Evolutionary conservation across 2,329 filamentous ascomycete species (phyloP), one percentile per base, ranked within the genome.

Genomic region (Boeremia exigua): DNA sequence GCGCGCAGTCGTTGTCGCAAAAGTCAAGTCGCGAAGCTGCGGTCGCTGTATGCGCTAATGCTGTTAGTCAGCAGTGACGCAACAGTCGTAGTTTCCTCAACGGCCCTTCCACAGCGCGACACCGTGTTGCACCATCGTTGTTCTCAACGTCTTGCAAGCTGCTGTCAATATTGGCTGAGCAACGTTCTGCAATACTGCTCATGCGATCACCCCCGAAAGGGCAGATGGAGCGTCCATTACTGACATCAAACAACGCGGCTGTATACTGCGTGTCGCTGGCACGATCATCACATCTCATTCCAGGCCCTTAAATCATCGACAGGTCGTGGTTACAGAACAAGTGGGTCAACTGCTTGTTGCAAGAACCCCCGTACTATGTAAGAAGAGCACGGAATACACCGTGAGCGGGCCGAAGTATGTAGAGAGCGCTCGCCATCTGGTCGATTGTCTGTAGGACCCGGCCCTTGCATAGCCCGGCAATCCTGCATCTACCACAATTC

Each of bases 21-120:
- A 54, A 33, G 38, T 36, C 29, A 50, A 28, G 47, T 48, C 43
- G 42, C 47, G 47, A 56, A 32, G 53, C 53, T 43, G 42, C 43
- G 23, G 29, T n/a, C 28, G 42, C 42, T 32, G 12, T 11, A 32
- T 30, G 36, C 42, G 47, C 53, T 38, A 56, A 48, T 2, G 15
- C 4, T 8, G 50, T 67, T 61, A 66, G 65, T 67, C 65, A 65
- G 28, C 48, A 38, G 46, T 58, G 58, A 67, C 51, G 58, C 61
- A 54, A 46, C 44, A 11, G 37, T 27, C 32, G 40, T 42, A 37
- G 27, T 23, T 48, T 34, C 30, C 29, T 44, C 38, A 23, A 23
- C 19, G 19, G 5, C 19, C 19, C 19, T 23, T 23, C 17, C 38
- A 19, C 27, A 27, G 25, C 15, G 27, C 44, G 27, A 34, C 36